Evolutionary conservation across 305 asterid species (phyloP), one percentile per base, ranked within the genome.

Genomic region (Coffea humblotiana): DNA sequence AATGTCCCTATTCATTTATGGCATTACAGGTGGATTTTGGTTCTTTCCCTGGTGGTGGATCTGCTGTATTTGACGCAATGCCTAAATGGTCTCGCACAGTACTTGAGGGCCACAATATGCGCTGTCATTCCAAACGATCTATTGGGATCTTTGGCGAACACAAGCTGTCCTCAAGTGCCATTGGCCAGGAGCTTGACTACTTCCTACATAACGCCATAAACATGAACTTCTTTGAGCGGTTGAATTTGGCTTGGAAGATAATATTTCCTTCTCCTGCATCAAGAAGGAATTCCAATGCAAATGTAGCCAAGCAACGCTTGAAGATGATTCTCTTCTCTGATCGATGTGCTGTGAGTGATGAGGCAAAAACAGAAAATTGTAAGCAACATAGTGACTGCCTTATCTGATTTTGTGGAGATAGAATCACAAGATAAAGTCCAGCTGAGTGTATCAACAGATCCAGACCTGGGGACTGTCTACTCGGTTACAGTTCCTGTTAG

Each of bases 241-340:
- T 96, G 79, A 91, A 84, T 88, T 77, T 96, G 86, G 99, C 97
- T 14, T 96, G 99, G 99, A 96, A 85, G 91, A 90, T 96, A 74
- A 52, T 96, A 75, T 96, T 96, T 72, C 99, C 99, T 63, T 90
- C 99, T 48, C 88, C 97, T 7, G 14, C 87, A 37, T 67, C 91
- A 51, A 84, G 78, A 82, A 90, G 86, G 83, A 90, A 82, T 61
- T 94, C 99, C 4, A 94, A 94, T 72, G 98, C 98, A 37, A 92
- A 90, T 78, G 83, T 94, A 52, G 99, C 99, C 87, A 94, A 96
- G 84, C 99, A 96, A 68, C 95, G 99, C 14, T 74, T 96, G 85
- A 92, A 90, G 92, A 96, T 96, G 99, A 96, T 96, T 82, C 94
- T 96, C 80, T 96, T 96, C 90, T 94, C 99, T 6, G 99, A 96